Conservation (phyloP, 1,139 yeast species). For the Casaregolazyma lundiana region DNA sequence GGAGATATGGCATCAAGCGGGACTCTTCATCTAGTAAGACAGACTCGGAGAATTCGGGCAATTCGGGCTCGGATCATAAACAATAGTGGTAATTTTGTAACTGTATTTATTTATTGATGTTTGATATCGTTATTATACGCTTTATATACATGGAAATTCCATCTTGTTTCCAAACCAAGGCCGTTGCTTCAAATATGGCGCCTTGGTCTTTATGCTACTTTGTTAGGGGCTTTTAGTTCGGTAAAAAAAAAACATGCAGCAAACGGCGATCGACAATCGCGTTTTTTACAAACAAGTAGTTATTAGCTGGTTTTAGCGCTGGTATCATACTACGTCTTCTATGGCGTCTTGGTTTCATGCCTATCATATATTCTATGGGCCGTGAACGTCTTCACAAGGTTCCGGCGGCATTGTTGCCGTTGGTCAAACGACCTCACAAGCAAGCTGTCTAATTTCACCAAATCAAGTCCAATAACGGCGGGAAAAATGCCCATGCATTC, state of each 20-base stretch:
- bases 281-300: too few species aligned
- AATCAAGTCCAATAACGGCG: background rate
- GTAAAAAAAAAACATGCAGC: background rate
- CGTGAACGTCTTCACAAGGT: too few species aligned
- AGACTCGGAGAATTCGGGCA: conserved; percentile 4
- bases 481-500: background rate
- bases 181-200: too few species aligned
- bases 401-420: too few species aligned
- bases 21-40: conserved; percentile 4
- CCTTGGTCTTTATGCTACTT: background rate
- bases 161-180: too few species aligned
- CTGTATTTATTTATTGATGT: background rate
- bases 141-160: background rate
- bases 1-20: conserved; percentile 6
- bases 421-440: background rate
- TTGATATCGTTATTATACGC: background rate
- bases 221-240: background rate
- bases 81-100: background rate
- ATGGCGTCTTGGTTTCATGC: too few species aligned
- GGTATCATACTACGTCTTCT: too few species aligned
- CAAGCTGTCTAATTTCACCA: background rate
- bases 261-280: too few species aligned
- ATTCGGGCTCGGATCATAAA: conserved; percentile 2
- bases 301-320: too few species aligned
- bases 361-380: too few species aligned